Evolutionary conservation across 179 eudicot genomes (phyloP), one percentile per base, ranked within the genome.

Genomic region (Pouteria campechiana): DNA sequence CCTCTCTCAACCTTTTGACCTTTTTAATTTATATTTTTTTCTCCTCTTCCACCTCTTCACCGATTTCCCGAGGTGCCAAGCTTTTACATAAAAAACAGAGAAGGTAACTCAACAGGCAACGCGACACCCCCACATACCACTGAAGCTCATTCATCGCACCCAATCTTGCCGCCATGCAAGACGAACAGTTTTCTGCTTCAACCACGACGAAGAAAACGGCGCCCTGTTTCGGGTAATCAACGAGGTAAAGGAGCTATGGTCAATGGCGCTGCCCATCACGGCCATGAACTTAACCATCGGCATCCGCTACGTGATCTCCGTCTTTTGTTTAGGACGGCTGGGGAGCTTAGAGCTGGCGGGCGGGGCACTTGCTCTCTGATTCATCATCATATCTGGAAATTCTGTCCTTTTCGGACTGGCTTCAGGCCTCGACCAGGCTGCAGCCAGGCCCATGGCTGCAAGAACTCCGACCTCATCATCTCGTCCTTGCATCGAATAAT

Each of bases 371-470:
- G 71, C 93, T 18, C 64, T 86, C 17, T 89, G 89, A 3, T 83
- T 86, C 62, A 79, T 93, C 0, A 86, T 82, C 75, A 83, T 86
- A 30, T 82, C 96, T 5, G 96, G 93, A 31, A 82, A 79, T 68
- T 86, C 90, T 9, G 89, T 86, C 11, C 28, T 86, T n/a, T n/a
- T 74, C 0, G 96, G 96, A 6, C 47, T 86, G 10, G 82, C 93
- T 3, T 72, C 89, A 0, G 96, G 93, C 0, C 82, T 83, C 6
- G 96, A 86, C 90, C 96, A 0, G 76, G 82, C 0, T 86, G 89
- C 56, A 69, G 83, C 32, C 89, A 79, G 29, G 80, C 94, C 17
- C 72, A 48, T 37, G 96, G 94, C 0, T 58, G 59, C 51, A 70
- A 67, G 22, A 76, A 74, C 52, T 86, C 57, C 61, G 72, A 69